phyloP scores from a whole-genome alignment of 768 basidiomycete genomes.

The Mycena metata region DNA sequence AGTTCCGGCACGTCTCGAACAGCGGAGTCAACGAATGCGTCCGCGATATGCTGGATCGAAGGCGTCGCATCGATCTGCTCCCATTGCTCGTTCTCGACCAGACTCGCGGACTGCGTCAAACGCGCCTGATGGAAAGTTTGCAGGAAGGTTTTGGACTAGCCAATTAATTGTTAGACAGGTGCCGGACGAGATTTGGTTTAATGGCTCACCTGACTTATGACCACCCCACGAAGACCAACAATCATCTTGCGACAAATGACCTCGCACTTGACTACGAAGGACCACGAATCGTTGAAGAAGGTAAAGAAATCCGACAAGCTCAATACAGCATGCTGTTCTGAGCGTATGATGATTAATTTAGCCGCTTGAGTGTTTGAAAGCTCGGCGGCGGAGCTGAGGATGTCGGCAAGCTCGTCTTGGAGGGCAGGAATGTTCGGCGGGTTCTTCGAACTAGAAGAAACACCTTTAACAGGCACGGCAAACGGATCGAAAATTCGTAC shows the following conservation, averaged over 20 bases:
- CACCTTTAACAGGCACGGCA: constrained; percentile 1
- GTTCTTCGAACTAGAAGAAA: constrained; percentile 51
- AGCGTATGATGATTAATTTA: constrained; percentile 80
- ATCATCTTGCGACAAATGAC: constrained; percentile 91
- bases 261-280: constrained; percentile 91
- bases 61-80: constrained; percentile 80
- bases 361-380: constrained; percentile 87
- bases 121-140: constrained; percentile 87
- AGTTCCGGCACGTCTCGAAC: constrained; percentile 85
- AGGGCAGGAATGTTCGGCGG: constrained; percentile 58
- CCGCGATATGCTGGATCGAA: constrained; percentile 76
- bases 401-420: constrained; percentile 80
- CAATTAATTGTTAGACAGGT: constrained; percentile 23
- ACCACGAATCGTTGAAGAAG: constrained; percentile 90
- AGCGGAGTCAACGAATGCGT: constrained; percentile 84
- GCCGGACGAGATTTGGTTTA: constrained; percentile 10
- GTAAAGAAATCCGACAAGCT: constrained; percentile 80
- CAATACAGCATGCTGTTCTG: constrained; percentile 84
- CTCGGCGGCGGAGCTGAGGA: constrained; percentile 85
- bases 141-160: constrained; percentile 88
- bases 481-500: constrained; percentile 40
- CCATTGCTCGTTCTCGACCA: constrained; percentile 98
- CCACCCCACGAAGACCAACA: constrained; percentile 88
- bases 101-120: constrained; percentile 84
- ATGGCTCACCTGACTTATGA: constrained; percentile 79